phyloP scores from a whole-genome alignment of 495 filamentous ascomycete species.

The Penicillium verhagenii region DNA sequence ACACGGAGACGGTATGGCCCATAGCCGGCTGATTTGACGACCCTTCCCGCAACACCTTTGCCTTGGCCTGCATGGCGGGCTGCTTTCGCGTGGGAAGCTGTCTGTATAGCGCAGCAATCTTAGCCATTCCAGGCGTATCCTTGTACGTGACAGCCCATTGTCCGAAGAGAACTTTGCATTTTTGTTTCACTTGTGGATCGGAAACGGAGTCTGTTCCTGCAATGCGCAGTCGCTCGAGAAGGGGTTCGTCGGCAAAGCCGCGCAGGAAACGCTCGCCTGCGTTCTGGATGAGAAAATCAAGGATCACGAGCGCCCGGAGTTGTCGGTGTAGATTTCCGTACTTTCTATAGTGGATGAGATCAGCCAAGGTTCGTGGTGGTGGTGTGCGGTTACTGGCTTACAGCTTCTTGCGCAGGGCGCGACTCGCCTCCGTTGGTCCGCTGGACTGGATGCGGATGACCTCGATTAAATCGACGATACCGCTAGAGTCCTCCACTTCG shows the following conservation, averaged over 20 bases:
- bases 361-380: neutral
- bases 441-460: slow-evolving; percentile 85
- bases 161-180: slow-evolving; percentile 80
- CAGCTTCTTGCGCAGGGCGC: slow-evolving; percentile 96
- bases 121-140: slow-evolving; percentile 74
- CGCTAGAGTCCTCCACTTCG: slow-evolving; percentile 86
- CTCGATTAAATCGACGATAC: slow-evolving; percentile 92
- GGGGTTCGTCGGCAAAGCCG: slow-evolving; percentile 83
- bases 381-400: slow-evolving; percentile 36
- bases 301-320: slow-evolving; percentile 81
- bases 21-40: slow-evolving; percentile 55
- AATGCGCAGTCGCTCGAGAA: slow-evolving; percentile 88
- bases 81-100: slow-evolving; percentile 68
- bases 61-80: slow-evolving; percentile 66
- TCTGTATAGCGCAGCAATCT: slow-evolving; percentile 77
- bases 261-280: slow-evolving; percentile 86
- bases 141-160: slow-evolving; percentile 87
- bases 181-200: slow-evolving; percentile 79
- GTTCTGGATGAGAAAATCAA: slow-evolving; percentile 94
- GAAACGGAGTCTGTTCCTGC: slow-evolving; percentile 82
- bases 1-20: slow-evolving; percentile 46
- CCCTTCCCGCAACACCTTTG: slow-evolving; percentile 77
- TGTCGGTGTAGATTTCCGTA: slow-evolving; percentile 93
- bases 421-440: slow-evolving; percentile 85
- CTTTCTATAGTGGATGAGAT: slow-evolving; percentile 56